phyloP scores from a whole-genome alignment of 2,329 filamentous ascomycete species.

The Phialophora chinensis region DNA sequence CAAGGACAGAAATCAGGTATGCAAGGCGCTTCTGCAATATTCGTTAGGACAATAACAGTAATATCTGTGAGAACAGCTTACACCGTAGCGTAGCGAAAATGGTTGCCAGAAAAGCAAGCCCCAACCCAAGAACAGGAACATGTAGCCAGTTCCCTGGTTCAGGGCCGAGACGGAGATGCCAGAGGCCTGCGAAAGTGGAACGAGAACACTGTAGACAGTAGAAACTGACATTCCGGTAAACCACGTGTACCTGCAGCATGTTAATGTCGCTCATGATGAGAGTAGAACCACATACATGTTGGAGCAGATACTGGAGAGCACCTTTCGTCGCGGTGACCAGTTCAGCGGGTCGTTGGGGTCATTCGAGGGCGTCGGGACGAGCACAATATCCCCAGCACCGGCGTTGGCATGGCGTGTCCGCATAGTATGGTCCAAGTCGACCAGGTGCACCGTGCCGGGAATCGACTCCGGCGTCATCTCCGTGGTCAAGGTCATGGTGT shows the following conservation, averaged over 20 bases:
- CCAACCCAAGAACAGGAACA: slow-evolving; percentile 50
- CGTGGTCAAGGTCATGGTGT: slow-evolving; percentile 10
- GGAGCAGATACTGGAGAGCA: slow-evolving; percentile 44
- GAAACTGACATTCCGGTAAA: slow-evolving; percentile 44
- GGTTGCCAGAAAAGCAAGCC: slow-evolving; percentile 53
- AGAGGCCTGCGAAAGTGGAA: slow-evolving; percentile 49
- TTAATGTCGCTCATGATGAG: background rate
- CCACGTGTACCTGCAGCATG: slow-evolving; percentile 45
- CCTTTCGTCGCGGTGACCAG: slow-evolving; percentile 46
- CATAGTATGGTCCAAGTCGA: slow-evolving; percentile 44
- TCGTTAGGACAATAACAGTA: background rate
- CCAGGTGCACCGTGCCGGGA: slow-evolving; percentile 48
- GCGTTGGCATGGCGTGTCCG: slow-evolving; percentile 34
- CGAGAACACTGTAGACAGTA: slow-evolving; percentile 44
- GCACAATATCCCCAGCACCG: slow-evolving; percentile 42
- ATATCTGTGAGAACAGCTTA: background rate
- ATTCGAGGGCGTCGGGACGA: slow-evolving; percentile 46
- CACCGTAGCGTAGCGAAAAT: slow-evolving; percentile 53
- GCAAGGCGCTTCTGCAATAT: slow-evolving; percentile 33
- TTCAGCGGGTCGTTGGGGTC: slow-evolving; percentile 52
- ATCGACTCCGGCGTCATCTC: slow-evolving; percentile 31
- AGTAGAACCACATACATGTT: slow-evolving; percentile 43
- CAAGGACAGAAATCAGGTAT: slow-evolving; percentile 42
- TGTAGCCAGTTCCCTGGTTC: slow-evolving; percentile 57
- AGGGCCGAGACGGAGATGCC: slow-evolving; percentile 52